Percentiles rank a stretch among this genome's conserved stretches.
Evolutionary conservation across 495 filamentous ascomycete species (phyloP).

Genomic region (Talaromyces proteolyticus): DNA sequence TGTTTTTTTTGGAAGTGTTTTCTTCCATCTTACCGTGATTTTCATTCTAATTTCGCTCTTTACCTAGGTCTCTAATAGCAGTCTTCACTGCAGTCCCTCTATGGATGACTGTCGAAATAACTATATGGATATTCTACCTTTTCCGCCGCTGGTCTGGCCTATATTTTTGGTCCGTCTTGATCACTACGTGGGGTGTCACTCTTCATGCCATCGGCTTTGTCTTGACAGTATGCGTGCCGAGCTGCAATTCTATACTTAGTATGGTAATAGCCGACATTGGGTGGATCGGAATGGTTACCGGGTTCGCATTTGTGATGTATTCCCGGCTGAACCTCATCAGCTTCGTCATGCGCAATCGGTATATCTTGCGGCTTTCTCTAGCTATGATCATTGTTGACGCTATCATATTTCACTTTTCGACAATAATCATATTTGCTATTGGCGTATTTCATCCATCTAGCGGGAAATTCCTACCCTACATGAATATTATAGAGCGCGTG

Average conservation of each 20-base stretch:
- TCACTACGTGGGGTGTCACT: conserved; percentile 36
- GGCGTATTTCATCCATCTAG: conserved; percentile 1
- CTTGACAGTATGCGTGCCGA: conserved; percentile 32
- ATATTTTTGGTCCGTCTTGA: conserved; percentile 43
- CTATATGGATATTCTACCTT: conserved; percentile 34
- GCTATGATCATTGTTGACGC: conserved; percentile 22
- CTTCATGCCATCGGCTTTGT: conserved; percentile 41
- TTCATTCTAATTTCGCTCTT: background rate
- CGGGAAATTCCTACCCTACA: background rate
- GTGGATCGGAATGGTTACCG: conserved; percentile 14
- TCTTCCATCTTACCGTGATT: background rate
- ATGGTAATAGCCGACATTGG: conserved; percentile 6
- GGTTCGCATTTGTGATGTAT: conserved; percentile 26
- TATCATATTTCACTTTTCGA: conserved; percentile 19
- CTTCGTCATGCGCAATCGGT: conserved; percentile 15
- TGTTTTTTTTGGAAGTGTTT: no score
- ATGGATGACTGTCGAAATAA: conserved; percentile 16
- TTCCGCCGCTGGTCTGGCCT: conserved; percentile 39
- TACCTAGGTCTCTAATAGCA: conserved; percentile 4
- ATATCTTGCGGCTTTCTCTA: conserved; percentile 17
- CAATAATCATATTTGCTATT: conserved; percentile 15
- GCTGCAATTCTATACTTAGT: conserved; percentile 8
- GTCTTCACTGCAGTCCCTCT: conserved; percentile 8
- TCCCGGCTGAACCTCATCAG: conserved; percentile 25
- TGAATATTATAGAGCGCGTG: conserved; percentile 5